Conservation (phyloP, 306 rosid species). For the Sesbania bispinosa region DNA sequence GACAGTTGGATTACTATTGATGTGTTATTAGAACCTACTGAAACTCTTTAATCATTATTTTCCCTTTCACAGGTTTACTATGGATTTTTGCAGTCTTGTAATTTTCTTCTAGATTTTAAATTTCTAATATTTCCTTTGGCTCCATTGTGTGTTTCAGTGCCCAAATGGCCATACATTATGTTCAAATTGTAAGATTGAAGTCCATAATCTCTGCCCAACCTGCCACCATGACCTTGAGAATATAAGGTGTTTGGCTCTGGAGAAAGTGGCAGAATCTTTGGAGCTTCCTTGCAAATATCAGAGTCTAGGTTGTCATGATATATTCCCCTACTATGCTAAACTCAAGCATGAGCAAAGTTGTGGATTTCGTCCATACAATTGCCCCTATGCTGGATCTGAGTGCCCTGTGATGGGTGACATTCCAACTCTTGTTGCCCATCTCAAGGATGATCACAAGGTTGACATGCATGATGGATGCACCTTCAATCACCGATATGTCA, state of each 20-base stretch:
- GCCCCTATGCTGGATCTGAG: constrained; percentile 94
- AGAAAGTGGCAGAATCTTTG: constrained; percentile 84
- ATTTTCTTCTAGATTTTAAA: constrained; percentile 7
- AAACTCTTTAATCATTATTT: not conserved
- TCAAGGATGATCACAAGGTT: constrained; percentile 83
- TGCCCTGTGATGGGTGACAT: constrained; percentile 84
- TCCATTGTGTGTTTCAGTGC: constrained; percentile 55
- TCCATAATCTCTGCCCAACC: constrained; percentile 81
- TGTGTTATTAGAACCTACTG: not conserved
- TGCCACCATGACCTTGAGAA: constrained; percentile 79
- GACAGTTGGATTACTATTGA: not conserved
- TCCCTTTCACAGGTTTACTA: not conserved
- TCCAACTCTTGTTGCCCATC: constrained; percentile 74
- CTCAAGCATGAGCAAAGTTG: constrained; percentile 84
- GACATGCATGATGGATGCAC: constrained; percentile 94
- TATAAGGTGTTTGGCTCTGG: constrained; percentile 94
- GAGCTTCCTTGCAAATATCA: constrained; percentile 90
- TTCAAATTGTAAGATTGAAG: constrained; percentile 69
- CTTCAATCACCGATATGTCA: constrained; percentile 89
- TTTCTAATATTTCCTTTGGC: constrained; percentile 31
- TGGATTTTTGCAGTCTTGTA: not conserved
- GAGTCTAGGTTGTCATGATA: constrained; percentile 76
- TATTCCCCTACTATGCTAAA: constrained; percentile 75
- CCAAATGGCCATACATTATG: constrained; percentile 98
- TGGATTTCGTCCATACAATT: constrained; percentile 74